Evolutionary conservation across 78 protist genomes (phyloP), one percentile per base, ranked within the genome.

Genomic region (Chrysochromulina tobinii): DNA sequence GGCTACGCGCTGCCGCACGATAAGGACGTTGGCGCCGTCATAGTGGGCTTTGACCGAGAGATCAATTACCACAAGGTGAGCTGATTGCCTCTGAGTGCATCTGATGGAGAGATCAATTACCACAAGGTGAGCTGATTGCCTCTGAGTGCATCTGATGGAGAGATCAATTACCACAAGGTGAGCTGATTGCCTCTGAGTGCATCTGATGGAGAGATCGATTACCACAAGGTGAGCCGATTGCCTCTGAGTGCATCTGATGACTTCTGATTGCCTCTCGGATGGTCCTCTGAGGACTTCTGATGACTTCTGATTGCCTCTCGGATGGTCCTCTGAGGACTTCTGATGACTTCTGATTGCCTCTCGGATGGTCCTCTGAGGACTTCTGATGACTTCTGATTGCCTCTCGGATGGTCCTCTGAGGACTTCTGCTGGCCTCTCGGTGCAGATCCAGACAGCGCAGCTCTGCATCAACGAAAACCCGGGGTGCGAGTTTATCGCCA

Each of bases 401-500:
- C 38, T 38, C 38, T 38, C 38, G 38, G 38, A 38, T 38, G 38
- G 38, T 38, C 38, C 38, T 38, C 38, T 38, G 38, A 38, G 38
- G 38, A 38, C 38, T 38, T 38, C 38, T 38, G 38, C 38, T 38
- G 38, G 38, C 38, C 38, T 38, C 38, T 38, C 38, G 38, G 38
- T 38, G 38, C 38, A 38, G 64, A 59, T 59, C 64, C 64, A 59
- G 89, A 77, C 77, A 57, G 95, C 95, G 38, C 92, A 90, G 68
- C 72, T 72, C 25, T 77, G 92, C 92, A 90, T 90, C 87, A 77
- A 72, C 64, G 85, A 90, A 53, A 72, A 90, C 92, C 88, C 91
- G 23, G 91, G 91, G 54, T 88, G 77, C 53, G n/a, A 66, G 59
- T 93, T 93, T 72, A 68, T 93, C 67, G 95, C 89, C 83, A 93